Percentiles rank a stretch among this genome's conserved stretches.
Conservation (phyloP, 148 eudicot genomes). For the Dianthus caryophyllus region DNA sequence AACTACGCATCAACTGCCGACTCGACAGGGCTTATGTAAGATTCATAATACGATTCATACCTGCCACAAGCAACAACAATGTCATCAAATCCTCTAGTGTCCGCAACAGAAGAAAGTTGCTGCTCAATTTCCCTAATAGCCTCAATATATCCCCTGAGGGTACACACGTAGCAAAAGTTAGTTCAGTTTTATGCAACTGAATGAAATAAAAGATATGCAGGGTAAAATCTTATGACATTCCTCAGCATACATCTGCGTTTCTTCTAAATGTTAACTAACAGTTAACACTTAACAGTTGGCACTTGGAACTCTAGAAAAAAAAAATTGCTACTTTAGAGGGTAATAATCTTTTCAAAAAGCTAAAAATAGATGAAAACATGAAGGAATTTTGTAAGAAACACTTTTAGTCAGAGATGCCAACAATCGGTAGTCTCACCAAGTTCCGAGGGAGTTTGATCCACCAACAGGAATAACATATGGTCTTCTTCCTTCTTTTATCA, state of each 20-base stretch:
- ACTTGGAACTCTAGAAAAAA: too few species aligned
- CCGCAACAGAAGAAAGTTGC: slow-evolving; percentile 44
- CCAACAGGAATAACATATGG: slow-evolving; percentile 98
- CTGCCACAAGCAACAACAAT: slow-evolving; percentile 97
- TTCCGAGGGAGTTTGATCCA: slow-evolving; percentile 93
- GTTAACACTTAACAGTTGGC: too few species aligned
- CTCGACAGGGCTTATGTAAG: neutral
- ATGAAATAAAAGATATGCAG: neutral
- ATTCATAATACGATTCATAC: slow-evolving; percentile 25
- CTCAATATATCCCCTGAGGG: slow-evolving; percentile 89
- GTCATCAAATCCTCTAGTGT: slow-evolving; percentile 65
- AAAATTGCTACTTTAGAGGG: neutral
- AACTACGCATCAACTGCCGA: neutral
- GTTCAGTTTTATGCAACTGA: neutral
- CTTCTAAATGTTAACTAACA: too few species aligned
- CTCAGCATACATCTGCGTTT: too few species aligned
- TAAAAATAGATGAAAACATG: neutral
- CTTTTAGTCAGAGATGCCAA: neutral
- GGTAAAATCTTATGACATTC: too few species aligned
- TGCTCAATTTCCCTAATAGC: slow-evolving; percentile 81
- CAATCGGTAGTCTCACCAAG: slow-evolving; percentile 62
- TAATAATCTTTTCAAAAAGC: neutral
- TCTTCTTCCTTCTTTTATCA: slow-evolving; percentile 78
- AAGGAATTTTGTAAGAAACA: neutral
- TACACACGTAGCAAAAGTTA: slow-evolving; percentile 8